These are phyloP conservation scores for Annulohypoxylon nitens DNA, from an alignment of 495 filamentous ascomycete species.

Conservation along the genomic window DNA sequence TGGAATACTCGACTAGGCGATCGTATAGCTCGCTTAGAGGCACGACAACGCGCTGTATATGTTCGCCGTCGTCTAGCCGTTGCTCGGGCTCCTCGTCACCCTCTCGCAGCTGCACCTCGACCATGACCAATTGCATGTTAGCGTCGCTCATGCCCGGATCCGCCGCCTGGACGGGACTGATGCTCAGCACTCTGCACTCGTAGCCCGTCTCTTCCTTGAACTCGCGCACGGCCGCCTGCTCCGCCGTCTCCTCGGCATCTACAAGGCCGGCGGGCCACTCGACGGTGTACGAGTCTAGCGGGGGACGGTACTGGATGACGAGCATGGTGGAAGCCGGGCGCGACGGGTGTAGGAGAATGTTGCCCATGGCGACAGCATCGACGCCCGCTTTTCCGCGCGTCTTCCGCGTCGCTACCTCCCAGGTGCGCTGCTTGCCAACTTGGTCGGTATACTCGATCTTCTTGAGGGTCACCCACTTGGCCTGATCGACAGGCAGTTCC, in stretches of 20 bases:
- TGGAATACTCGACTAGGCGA: constrained; percentile 60
- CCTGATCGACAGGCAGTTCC: constrained; percentile 58
- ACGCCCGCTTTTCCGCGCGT: constrained; percentile 63
- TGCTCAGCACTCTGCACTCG: constrained; percentile 52
- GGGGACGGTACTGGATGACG: constrained; percentile 78
- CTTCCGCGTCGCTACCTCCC: constrained; percentile 68
- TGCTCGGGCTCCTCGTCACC: constrained; percentile 72
- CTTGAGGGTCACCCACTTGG: constrained; percentile 66
- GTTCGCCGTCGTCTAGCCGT: constrained; percentile 83
- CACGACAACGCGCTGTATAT: constrained; percentile 82
- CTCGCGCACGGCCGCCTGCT: constrained; percentile 84
- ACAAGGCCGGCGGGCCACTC: constrained; percentile 89
- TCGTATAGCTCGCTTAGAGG: constrained; percentile 71
- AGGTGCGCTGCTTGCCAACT: constrained; percentile 62
- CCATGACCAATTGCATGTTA: constrained; percentile 83
- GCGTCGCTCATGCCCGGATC: constrained; percentile 83
- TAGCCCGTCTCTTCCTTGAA: constrained; percentile 94
- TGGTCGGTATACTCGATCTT: constrained; percentile 67
- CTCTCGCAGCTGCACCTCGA: constrained; percentile 75
- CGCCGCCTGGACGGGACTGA: constrained; percentile 55
- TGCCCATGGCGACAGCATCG: constrained; percentile 69
- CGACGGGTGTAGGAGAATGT: constrained; percentile 65
- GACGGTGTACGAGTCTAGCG: constrained; percentile 79
- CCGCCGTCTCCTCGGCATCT: constrained; percentile 81
- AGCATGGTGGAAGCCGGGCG: constrained; percentile 63